Evolutionary conservation across 768 basidiomycete species (phyloP), one percentile per base, ranked within the genome.

Genomic region (Russula ochroleuca): DNA sequence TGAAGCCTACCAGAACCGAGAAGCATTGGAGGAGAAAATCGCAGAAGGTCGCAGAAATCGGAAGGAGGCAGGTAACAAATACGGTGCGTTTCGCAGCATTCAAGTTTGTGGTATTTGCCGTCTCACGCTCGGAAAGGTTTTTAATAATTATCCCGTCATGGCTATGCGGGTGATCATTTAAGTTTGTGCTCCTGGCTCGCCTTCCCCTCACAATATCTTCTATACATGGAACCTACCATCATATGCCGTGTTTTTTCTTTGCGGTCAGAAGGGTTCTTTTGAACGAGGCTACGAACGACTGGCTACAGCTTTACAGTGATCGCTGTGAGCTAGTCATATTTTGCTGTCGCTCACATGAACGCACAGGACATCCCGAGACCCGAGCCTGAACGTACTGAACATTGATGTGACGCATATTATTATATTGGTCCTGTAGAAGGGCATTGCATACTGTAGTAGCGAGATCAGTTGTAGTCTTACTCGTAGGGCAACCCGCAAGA

Each of bases 31-130:
- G 72, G 91, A 92, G 64, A 85, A 76, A 75, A 91, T 94, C 67
- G 92, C 92, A 0, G 85, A 92, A 73, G 91, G 87, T 2, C 80
- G 86, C 65, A 79, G 88, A 65, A 94, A 94, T 70, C 80, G 91
- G 65, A 94, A 94, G 72, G 90, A 92, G 71, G 91, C 92, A 0
- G 92, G 92, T 11, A 93, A 91, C 75, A 94, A 94, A 80, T 94
- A 94, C 69, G 92, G 92, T 87, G 69, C 64, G 81, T 76, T 25
- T 47, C 19, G n/a, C 47, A 61, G 5, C 49, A 21, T 9, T 35
- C 59, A 17, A 1, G 35, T 19, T 28, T 40, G 11, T 41, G 47
- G 11, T 23, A 11, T 38, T 14, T 48, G 13, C 37, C 7, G 33
- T 52, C 52, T 54, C 21, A 66, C 35, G 5, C n/a, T 37, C 17